Base-by-base conservation (phyloP, 176 grass and related monocot species). In the Phyllostachys edulis region DNA sequence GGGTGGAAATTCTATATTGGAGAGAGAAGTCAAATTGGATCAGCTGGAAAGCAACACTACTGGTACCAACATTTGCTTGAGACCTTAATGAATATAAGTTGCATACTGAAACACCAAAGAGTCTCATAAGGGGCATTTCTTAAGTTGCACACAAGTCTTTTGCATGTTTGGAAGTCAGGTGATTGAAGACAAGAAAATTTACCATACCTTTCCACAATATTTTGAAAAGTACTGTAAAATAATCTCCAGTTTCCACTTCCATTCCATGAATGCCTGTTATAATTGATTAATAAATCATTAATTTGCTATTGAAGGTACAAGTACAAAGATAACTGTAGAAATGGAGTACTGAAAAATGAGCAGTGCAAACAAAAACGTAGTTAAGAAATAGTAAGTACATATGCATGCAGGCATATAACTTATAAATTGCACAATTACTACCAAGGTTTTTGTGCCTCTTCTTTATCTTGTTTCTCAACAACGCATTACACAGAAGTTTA, bases 211-310 rank as follows among this genome's bases (percentile, higher is more conserved):
- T 38, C 55, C 81, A 80, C 87, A 86, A 75, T 98, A 98, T 80
- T 91, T 95, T 55, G 90, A 95, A 62, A 98, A 91, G 85, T 94
- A 98, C 44, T 88, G 92, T 71, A 97, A 75, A 85, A 94, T 85
- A 42, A 98, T 90, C 71, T 93, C 90, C 87, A 98, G 65, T 84
- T 95, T 98, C 92, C 90, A 98, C 82, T 93, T 98, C 67, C 82
- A 84, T 75, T 94, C 95, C 16, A 81, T 69, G 60, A 94, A 93
- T 39, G 79, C 78, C 95, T 98, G 85, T 66, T 76, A 49, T 45
- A 73, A 67, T 81, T 82, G 27, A 86, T 71, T 41, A 82, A 44
- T 36, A 38, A 57, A 69, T 67, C n/a, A 81, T 75, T 65, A 55
- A 20, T 78, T 80, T 62, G 61, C 60, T 64, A 63, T 4, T 27